Conservation (phyloP, 768 basidiomycete species). For the Lyophyllum shimeji region DNA sequence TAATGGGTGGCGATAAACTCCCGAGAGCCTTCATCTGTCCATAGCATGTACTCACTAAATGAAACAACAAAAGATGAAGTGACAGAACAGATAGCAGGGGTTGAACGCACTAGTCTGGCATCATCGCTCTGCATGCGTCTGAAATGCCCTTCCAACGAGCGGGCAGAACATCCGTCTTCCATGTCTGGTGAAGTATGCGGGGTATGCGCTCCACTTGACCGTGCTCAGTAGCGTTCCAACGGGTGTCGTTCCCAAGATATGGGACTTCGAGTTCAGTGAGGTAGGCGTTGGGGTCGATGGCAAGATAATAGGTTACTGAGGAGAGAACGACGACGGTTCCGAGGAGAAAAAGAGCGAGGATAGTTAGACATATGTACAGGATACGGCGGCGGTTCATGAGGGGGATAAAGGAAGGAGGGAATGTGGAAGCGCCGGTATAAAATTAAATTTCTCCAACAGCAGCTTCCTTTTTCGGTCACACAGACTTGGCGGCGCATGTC, state of each 20-base stretch:
- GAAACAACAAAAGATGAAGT: conserved; percentile 16
- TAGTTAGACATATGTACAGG: conserved; percentile 41
- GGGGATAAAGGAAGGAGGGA: conserved; percentile 12
- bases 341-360: conserved; percentile 74
- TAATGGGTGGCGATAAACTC: conserved; percentile 89
- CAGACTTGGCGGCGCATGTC: not conserved
- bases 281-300: conserved; percentile 77
- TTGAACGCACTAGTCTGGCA: conserved; percentile 89
- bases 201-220: conserved; percentile 76
- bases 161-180: conserved; percentile 91
- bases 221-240: conserved; percentile 65
- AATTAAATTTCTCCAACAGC: conserved; percentile 2
- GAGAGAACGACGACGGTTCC: conserved; percentile 92
- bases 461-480: not conserved
- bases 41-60: conserved; percentile 89
- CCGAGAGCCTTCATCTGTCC: conserved; percentile 92
- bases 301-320: conserved; percentile 86
- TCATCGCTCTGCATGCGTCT: conserved; percentile 83
- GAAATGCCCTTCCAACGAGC: conserved; percentile 78
- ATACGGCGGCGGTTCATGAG: conserved; percentile 47
- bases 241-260: conserved; percentile 48
- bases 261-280: conserved; percentile 78
- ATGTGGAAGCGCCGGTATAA: not conserved
- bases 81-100: conserved; percentile 8
- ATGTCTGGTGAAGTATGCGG: conserved; percentile 95